A percentile compares a stretch with the other conserved stretches of the same genome.
These are phyloP conservation scores for Keithomyces neogunnii DNA, from an alignment of 2,329 filamentous ascomycete genomes.

Conservation along the genomic window DNA sequence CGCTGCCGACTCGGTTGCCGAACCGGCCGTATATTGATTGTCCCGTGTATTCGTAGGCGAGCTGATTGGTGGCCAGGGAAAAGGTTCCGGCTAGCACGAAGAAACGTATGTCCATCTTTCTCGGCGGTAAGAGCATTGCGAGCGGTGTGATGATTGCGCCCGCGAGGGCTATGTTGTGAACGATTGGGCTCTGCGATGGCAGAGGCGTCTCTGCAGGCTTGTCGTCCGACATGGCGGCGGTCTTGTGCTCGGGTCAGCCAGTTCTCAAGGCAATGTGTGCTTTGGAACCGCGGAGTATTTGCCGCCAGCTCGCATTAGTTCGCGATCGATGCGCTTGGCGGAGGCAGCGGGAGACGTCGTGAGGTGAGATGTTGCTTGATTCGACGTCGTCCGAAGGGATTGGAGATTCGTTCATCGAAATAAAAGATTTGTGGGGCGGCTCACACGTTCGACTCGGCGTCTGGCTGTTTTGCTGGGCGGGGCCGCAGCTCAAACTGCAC, in stretches of 20 bases:
- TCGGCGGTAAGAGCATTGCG: conserved; percentile 42
- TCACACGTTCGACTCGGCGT: too few species aligned
- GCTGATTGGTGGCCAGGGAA: conserved; percentile 45
- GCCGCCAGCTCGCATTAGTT: not conserved
- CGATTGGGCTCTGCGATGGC: conserved; percentile 25
- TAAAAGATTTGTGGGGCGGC: too few species aligned
- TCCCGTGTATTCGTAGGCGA: conserved; percentile 48
- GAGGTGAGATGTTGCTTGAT: not conserved
- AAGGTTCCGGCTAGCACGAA: conserved; percentile 40
- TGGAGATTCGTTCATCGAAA: too few species aligned
- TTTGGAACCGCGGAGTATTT: not conserved
- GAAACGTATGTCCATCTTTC: conserved; percentile 42
- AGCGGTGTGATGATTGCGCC: conserved; percentile 38
- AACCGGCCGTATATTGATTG: conserved; percentile 42
- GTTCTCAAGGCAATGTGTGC: not conserved
- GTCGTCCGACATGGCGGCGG: conserved; percentile 18
- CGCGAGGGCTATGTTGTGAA: conserved; percentile 40
- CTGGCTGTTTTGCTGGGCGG: too few species aligned
- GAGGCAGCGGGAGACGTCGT: not conserved
- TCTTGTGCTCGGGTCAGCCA: not conserved
- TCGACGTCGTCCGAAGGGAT: too few species aligned
- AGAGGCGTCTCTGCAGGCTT: conserved; percentile 16
- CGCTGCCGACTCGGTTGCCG: conserved; percentile 30
- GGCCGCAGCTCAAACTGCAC: too few species aligned
- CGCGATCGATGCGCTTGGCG: not conserved